Conservation (phyloP, 345 rosid genomes). For the Eucalyptus microcorys region DNA sequence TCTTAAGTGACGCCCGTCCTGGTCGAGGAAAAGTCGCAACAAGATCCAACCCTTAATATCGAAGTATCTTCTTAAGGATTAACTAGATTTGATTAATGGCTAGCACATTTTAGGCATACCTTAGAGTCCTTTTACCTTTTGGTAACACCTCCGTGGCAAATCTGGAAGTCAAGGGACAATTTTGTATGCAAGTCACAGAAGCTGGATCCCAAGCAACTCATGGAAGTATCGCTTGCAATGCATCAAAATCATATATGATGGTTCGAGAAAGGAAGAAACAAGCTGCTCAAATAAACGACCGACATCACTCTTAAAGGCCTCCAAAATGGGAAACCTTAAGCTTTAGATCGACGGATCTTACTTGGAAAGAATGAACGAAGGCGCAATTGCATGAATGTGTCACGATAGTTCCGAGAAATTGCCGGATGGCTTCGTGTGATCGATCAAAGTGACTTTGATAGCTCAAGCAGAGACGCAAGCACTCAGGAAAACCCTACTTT, state of each 20-base stretch:
- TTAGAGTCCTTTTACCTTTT: too few species aligned
- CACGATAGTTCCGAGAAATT: not conserved
- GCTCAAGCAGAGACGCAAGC: not conserved
- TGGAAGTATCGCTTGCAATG: not conserved
- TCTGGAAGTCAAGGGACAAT: not conserved
- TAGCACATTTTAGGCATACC: not conserved
- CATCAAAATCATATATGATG: not conserved
- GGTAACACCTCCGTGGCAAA: not conserved
- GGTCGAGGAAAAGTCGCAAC: not conserved
- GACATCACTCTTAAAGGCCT: not conserved
- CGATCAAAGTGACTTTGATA: not conserved
- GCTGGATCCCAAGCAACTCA: not conserved
- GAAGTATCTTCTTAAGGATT: not conserved
- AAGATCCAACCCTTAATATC: too few species aligned
- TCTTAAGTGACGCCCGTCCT: too few species aligned
- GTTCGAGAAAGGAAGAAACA: not conserved
- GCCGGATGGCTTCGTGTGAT: not conserved
- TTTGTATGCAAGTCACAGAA: not conserved
- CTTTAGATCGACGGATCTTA: not conserved
- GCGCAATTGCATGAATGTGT: not conserved
- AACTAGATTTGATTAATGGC: not conserved
- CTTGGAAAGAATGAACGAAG: not conserved
- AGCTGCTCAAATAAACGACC: not conserved
- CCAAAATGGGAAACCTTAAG: not conserved
- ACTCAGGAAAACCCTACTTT: not conserved